Percentiles rank a stretch among this genome's conserved stretches.
phyloP scores from a whole-genome alignment of 768 basidiomycete species.

The Hortiboletus campestris region DNA sequence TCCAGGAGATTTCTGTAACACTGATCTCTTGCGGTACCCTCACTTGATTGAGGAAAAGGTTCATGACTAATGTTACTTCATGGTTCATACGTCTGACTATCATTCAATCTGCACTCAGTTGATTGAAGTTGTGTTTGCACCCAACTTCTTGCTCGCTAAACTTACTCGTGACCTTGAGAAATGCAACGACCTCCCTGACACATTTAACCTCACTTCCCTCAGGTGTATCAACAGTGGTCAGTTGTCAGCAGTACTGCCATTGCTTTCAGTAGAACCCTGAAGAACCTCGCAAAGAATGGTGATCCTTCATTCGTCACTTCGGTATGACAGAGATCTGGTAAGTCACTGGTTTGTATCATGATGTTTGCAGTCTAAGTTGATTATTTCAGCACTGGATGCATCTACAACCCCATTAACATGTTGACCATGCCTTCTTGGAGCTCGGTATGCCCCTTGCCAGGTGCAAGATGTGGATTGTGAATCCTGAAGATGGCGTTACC shows the following conservation, averaged over 20 bases:
- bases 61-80: constrained; percentile 14
- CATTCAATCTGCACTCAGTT: constrained; percentile 20
- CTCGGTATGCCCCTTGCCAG: constrained; percentile 32
- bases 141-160: constrained; percentile 43
- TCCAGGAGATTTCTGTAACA: too few relatives aligned
- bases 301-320: constrained; percentile 33
- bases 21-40: constrained; percentile 20
- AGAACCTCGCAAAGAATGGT: constrained; percentile 21
- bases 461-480: constrained; percentile 36
- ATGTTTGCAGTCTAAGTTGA: neutral
- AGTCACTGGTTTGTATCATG: constrained; percentile 2
- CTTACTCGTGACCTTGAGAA: constrained; percentile 33
- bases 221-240: constrained; percentile 39
- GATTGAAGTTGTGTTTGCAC: constrained; percentile 34
- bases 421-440: constrained; percentile 30
- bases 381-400: constrained; percentile 34
- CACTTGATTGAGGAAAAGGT: constrained; percentile 37
- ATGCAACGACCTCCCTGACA: constrained; percentile 21
- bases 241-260: constrained; percentile 39
- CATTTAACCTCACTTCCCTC: constrained; percentile 36
- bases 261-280: constrained; percentile 34
- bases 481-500: constrained; percentile 27
- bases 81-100: neutral
- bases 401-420: constrained; percentile 35
- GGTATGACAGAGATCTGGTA: constrained; percentile 42